Evolutionary conservation across 352 stramenopile genomes (phyloP).

Genomic region (Aphanomyces cochlioides): DNA sequence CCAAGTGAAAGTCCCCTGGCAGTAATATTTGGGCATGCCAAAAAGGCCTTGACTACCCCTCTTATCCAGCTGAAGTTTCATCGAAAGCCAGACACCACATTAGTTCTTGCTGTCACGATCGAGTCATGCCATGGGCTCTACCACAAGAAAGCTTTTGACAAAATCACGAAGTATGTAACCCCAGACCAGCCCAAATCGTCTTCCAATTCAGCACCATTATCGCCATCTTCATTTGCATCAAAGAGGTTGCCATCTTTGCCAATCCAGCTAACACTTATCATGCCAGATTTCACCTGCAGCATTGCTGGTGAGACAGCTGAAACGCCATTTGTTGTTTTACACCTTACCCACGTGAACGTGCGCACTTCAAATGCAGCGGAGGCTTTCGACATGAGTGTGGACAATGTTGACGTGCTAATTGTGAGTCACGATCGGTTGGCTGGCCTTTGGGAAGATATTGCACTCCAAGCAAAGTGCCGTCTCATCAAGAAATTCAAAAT

Average conservation of each 20-base stretch:
- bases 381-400: not conserved
- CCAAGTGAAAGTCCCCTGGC: constrained; percentile 1
- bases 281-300: not conserved
- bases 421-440: not conserved
- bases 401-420: constrained; percentile 10
- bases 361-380: not conserved
- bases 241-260: not conserved
- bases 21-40: constrained; percentile 15
- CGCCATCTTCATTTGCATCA: not conserved
- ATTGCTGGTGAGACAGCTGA: constrained; percentile 2
- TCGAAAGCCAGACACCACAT: not conserved
- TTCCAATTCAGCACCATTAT: not conserved
- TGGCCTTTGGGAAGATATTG: not conserved
- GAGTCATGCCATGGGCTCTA: constrained; percentile 10
- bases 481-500: constrained; percentile 17
- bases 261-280: constrained; percentile 2
- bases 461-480: constrained; percentile 19
- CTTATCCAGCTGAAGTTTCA: constrained; percentile 22
- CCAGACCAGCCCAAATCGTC: constrained; percentile 6
- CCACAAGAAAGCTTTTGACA: constrained; percentile 28
- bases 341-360: not conserved
- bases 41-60: not conserved
- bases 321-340: constrained; percentile 14
- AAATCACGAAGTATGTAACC: constrained; percentile 25
- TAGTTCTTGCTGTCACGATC: not conserved